Evolutionary conservation across 164 flowering plant species (phyloP).

Genomic region (Piper longum): DNA sequence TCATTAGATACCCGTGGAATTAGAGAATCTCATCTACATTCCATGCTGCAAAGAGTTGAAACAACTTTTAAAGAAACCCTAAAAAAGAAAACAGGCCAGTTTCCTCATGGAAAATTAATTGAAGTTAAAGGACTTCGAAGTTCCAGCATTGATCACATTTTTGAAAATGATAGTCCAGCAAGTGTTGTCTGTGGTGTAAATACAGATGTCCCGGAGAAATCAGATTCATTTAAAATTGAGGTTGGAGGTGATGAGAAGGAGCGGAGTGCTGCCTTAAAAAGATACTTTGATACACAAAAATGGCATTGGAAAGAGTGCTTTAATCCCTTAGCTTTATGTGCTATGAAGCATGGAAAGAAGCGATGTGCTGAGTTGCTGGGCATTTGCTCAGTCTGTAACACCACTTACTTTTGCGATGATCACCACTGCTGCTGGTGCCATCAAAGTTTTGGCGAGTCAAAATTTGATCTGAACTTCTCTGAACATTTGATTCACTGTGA

Average conservation of each 20-base stretch:
- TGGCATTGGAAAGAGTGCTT: slow-evolving; percentile 79
- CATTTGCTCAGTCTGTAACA: slow-evolving; percentile 43
- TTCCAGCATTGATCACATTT: slow-evolving; percentile 19
- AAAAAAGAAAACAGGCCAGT: slow-evolving; percentile 16
- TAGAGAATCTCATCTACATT: slow-evolving; percentile 67
- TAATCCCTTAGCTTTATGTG: slow-evolving; percentile 34
- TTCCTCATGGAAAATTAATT: slow-evolving; percentile 5
- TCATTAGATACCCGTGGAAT: slow-evolving; percentile 72
- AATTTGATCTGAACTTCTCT: slow-evolving; percentile 18
- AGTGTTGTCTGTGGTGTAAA: slow-evolving; percentile 23
- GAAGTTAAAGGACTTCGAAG: slow-evolving; percentile 18
- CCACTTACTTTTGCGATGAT: slow-evolving; percentile 28
- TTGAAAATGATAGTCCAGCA: slow-evolving; percentile 31
- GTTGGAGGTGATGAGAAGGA: slow-evolving; percentile 42
- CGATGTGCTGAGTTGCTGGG: slow-evolving; percentile 34
- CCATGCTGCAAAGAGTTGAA: slow-evolving; percentile 64
- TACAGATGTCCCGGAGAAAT: slow-evolving; percentile 31
- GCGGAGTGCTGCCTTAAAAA: slow-evolving; percentile 27
- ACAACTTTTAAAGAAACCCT: slow-evolving; percentile 42
- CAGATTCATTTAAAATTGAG: slow-evolving; percentile 47
- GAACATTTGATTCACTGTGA: slow-evolving; percentile 38
- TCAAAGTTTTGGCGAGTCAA: slow-evolving; percentile 14
- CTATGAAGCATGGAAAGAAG: slow-evolving; percentile 51
- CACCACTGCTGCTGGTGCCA: slow-evolving; percentile 54
- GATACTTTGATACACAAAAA: slow-evolving; percentile 52